Percentiles rank a stretch among this genome's conserved stretches.
phyloP scores from a whole-genome alignment of 2,329 filamentous ascomycete species.

The Ophiosphaerella narmari region DNA sequence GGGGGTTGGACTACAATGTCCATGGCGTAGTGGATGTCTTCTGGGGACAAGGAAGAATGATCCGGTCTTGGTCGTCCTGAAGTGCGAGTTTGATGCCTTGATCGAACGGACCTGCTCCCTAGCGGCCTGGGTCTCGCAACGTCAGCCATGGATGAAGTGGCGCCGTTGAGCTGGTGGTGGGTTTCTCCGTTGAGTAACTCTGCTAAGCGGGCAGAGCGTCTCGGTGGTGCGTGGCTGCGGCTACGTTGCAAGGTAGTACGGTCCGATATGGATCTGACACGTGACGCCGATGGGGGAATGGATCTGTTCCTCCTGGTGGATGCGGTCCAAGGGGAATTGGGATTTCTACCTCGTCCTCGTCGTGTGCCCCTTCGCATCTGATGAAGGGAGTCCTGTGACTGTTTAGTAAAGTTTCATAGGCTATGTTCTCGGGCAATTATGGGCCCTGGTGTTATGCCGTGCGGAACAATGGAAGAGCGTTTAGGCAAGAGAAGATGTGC shows the following conservation, averaged over 20 bases:
- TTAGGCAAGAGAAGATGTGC: not conserved
- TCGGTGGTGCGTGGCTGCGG: slow-evolving; percentile 28
- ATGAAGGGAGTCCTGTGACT: slow-evolving; percentile 35
- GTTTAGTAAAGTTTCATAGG: slow-evolving; percentile 34
- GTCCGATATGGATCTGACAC: slow-evolving; percentile 16
- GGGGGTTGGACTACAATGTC: slow-evolving; percentile 46
- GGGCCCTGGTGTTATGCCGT: slow-evolving; percentile 30
- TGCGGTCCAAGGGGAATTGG: slow-evolving; percentile 30
- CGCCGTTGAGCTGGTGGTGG: slow-evolving; percentile 15
- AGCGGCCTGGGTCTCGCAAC: slow-evolving; percentile 43
- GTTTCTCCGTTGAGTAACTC: slow-evolving; percentile 34
- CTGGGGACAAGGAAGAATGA: slow-evolving; percentile 28
- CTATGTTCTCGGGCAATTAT: slow-evolving; percentile 20
- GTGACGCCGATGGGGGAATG: slow-evolving; percentile 17
- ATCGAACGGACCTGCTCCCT: slow-evolving; percentile 37
- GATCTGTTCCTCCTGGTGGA: slow-evolving; percentile 33
- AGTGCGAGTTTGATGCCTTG: slow-evolving; percentile 32
- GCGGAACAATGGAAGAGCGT: slow-evolving; percentile 6
- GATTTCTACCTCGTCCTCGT: slow-evolving; percentile 43
- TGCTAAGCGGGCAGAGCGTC: slow-evolving; percentile 42
- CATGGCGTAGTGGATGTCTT: slow-evolving; percentile 44
- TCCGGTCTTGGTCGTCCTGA: slow-evolving; percentile 31
- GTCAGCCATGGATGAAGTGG: slow-evolving; percentile 41
- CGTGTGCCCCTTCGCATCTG: slow-evolving; percentile 45
- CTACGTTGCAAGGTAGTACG: slow-evolving; percentile 17